Percentiles rank a stretch among this genome's conserved stretches.
Evolutionary conservation across 164 flowering plant genomes (phyloP).

Genomic region (Malania oleifera): DNA sequence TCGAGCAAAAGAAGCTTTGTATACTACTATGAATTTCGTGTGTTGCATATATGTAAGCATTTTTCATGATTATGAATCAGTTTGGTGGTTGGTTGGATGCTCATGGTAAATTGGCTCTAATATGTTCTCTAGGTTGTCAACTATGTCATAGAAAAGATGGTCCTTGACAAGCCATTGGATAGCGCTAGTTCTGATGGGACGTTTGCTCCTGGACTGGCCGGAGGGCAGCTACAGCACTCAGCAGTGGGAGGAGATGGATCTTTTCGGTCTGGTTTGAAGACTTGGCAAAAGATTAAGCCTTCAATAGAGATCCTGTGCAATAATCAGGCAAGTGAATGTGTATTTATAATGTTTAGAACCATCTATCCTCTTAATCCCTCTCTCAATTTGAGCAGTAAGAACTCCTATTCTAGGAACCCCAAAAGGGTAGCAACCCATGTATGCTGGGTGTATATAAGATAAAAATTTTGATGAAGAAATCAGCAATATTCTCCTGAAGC

Average conservation of each 20-base stretch:
- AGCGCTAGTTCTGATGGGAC: constrained; percentile 43
- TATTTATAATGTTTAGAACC: neutral
- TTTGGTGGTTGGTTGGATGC: neutral
- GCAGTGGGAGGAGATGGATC: constrained; percentile 57
- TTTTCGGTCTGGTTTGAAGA: constrained; percentile 55
- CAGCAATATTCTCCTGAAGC: no score
- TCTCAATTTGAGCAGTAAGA: no score
- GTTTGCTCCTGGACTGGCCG: constrained; percentile 42
- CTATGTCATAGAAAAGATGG: constrained; percentile 88
- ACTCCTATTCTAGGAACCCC: no score
- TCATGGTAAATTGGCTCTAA: neutral
- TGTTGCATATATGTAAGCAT: neutral
- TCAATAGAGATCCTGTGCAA: constrained; percentile 89
- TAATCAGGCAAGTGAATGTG: constrained; percentile 67
- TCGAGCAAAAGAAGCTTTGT: no score
- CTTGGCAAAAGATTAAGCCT: constrained; percentile 77
- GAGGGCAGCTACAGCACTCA: constrained; percentile 46
- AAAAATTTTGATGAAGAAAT: no score
- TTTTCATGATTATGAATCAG: neutral
- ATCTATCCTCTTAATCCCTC: no score
- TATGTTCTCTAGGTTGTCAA: constrained; percentile 60
- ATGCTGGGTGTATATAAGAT: no score
- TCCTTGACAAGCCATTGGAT: constrained; percentile 76
- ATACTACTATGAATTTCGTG: neutral
- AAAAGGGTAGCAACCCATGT: no score